These are phyloP conservation scores for Botrytis elliptica DNA, from an alignment of 2,329 filamentous ascomycete species.

Conservation along the genomic window DNA sequence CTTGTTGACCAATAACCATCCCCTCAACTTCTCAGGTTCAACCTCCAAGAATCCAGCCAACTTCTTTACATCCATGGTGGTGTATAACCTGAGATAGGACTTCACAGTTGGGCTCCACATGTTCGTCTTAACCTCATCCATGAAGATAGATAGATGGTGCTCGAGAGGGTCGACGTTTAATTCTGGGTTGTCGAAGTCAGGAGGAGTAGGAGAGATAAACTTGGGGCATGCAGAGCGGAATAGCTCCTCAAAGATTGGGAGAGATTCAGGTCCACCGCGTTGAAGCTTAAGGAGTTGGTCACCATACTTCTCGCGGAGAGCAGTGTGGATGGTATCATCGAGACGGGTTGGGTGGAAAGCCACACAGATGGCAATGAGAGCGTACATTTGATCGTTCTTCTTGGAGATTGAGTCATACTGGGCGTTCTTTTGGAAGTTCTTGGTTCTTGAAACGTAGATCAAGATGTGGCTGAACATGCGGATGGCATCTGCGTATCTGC, in stretches of 20 bases:
- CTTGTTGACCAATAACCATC: slow-evolving; percentile 96
- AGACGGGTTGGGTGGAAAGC: slow-evolving; percentile 96
- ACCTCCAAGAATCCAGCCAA: slow-evolving; percentile 96
- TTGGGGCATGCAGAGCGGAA: slow-evolving; percentile 98
- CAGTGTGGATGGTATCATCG: slow-evolving; percentile 98
- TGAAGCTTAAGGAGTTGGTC: slow-evolving; percentile 97
- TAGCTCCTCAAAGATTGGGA: slow-evolving; percentile 96
- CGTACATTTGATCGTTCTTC: slow-evolving; percentile 99
- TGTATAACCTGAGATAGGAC: slow-evolving; percentile 98
- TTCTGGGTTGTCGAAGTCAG: slow-evolving; percentile 96
- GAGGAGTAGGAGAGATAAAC: slow-evolving; percentile 96
- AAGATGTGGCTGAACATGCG: slow-evolving; percentile 99
- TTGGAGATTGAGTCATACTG: slow-evolving; percentile 99
- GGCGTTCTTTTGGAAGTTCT: slow-evolving; percentile 99
- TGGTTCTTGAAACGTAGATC: slow-evolving; percentile 96
- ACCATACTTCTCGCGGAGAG: slow-evolving; percentile 97
- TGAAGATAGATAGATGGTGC: slow-evolving; percentile 96
- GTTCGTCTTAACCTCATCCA: slow-evolving; percentile 99
- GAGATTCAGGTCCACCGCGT: slow-evolving; percentile 89
- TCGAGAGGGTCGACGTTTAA: slow-evolving; percentile 95
- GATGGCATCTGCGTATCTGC: slow-evolving; percentile 97
- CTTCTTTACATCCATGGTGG: slow-evolving; percentile 98
- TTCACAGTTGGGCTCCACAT: slow-evolving; percentile 97
- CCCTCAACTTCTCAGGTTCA: slow-evolving; percentile 90
- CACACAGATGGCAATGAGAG: slow-evolving; percentile 96